Base-by-base conservation (phyloP, 73 alveolate genomes). In the Paramecium biaurelia region DNA sequence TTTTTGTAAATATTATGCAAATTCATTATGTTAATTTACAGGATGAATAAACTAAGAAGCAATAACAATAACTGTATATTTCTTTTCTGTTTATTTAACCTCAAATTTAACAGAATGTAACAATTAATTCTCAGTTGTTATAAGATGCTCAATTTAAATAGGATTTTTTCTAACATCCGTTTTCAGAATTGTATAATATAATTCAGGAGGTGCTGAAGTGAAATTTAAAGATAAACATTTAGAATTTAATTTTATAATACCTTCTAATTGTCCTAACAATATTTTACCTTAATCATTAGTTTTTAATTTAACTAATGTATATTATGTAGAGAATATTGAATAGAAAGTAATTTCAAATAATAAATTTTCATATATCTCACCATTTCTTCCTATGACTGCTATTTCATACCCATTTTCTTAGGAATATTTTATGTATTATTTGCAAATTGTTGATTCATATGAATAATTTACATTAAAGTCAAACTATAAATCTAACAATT, bases 331-430 rank as follows among this genome's bases (percentile, higher is more conserved):
- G 26, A 45, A 56, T 35, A 72, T 35, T 7, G 72, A 32, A 0
- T 7, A 14, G 28, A 86, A 57, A 0, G 76, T 6, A 57, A 86
- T 14, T 23, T 57, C 26, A 35, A 86, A 63, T 15, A 34, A 20
- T 30, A 86, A 34, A 5, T 53, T 53, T 7, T 49, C 59, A 38
- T 86, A 58, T 28, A 85, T 85, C 24, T 86, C 93, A 26, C 93
- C 93, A 86, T 86, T 86, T 32, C 72, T 63, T 10, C 93, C 93
- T 42, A 86, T 35, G 14, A 86, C 32, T 23, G 23, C 23, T 37
- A 86, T n/a, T 59, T 86, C 88, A 63, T 86, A 86, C 10, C 93
- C 93, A 20, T 76, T 23, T 28, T 72, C 24, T 67, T 67, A 34
- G 0, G 88, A 34, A 38, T 58, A 67, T 20, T 76, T 72, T 34